These are phyloP conservation scores for Stachybotrys echinatus DNA, from an alignment of 2,329 filamentous ascomycete species.

Conservation along the genomic window DNA sequence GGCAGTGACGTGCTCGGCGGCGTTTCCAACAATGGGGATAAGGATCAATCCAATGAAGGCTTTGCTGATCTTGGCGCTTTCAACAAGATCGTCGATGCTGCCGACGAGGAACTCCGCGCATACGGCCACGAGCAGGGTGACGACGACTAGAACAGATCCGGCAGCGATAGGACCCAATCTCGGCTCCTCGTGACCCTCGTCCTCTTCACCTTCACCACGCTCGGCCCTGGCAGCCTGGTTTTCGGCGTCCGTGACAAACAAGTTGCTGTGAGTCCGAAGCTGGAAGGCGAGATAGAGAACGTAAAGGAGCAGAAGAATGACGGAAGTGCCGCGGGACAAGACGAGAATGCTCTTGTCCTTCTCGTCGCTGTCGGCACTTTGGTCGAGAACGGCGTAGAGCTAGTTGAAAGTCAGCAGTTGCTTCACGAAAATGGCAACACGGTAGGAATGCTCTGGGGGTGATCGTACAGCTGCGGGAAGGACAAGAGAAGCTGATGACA, in stretches of 20 bases:
- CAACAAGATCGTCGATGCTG: conserved; percentile 68
- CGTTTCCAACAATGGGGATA: conserved; percentile 75
- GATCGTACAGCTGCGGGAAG: conserved; percentile 63
- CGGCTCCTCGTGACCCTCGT: conserved; percentile 35
- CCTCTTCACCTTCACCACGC: neutral
- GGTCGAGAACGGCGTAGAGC: conserved; percentile 62
- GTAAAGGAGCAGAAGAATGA: conserved; percentile 71
- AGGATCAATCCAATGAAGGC: conserved; percentile 77
- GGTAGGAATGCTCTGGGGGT: neutral
- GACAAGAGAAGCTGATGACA: conserved; percentile 72
- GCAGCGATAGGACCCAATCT: conserved; percentile 61
- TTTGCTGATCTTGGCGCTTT: conserved; percentile 66
- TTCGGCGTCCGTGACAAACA: conserved; percentile 54
- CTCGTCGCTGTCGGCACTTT: conserved; percentile 32
- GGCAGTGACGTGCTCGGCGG: conserved; percentile 76
- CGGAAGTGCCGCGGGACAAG: conserved; percentile 69
- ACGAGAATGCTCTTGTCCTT: conserved; percentile 56
- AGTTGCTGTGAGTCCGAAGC: conserved; percentile 65
- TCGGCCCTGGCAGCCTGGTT: neutral
- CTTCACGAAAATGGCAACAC: neutral
- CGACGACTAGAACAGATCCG: conserved; percentile 58
- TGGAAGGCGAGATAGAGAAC: conserved; percentile 75
- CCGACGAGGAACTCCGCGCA: conserved; percentile 75
- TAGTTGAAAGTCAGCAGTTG: conserved; percentile 21
- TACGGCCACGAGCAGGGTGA: conserved; percentile 65